Base-by-base conservation (phyloP, 352 stramenopile species). In the Paralagenidium karlingii region DNA sequence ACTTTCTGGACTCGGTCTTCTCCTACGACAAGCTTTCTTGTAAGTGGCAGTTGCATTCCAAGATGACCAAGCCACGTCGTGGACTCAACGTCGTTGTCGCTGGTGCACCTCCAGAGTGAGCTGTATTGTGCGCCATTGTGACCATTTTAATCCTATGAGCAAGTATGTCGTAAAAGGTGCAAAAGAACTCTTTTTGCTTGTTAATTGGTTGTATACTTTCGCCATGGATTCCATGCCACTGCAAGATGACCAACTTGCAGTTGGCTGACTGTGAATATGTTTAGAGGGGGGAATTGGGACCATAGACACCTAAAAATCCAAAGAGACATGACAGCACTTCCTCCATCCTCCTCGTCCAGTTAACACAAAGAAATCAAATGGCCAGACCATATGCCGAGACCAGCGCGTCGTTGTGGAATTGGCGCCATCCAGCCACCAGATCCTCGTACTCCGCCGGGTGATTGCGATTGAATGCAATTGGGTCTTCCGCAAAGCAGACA, bases 401-500 rank as follows among this genome's bases (percentile, higher is more conserved):
- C 41, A 91, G 63, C 25, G 66, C 74, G 26, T 88, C 74, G 21
- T 63, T 63, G 19, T 91, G 71, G 49, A 91, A 91, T 36, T 92
- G 60, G 34, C 75, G 77, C 74, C 74, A 91, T 21, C 71, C 70
- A 30, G 49, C 43, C 21, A 91, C 71, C 24, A 91, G 57, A 3
- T 68, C 60, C 26, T 87, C 68, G 55, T 91, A 91, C 46, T 88
- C 69, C 26, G 68, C 59, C 21, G 74, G 77, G 47, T 91, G 77
- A 50, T 86, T 82, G 51, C 73, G 74, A 43, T 71, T 84, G 32
- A 91, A 81, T 31, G 74, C 70, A 15, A 85, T 68, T 18, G 77
- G 77, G 31, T 91, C 77, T 64, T 91, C 77, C 18, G 77, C 77
- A 52, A 91, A 91, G 55, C 77, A 91, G 32, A 91, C 77, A 48